These are phyloP conservation scores for Eucalyptus cloeziana DNA, from an alignment of 345 rosid species.

Conservation along the genomic window DNA sequence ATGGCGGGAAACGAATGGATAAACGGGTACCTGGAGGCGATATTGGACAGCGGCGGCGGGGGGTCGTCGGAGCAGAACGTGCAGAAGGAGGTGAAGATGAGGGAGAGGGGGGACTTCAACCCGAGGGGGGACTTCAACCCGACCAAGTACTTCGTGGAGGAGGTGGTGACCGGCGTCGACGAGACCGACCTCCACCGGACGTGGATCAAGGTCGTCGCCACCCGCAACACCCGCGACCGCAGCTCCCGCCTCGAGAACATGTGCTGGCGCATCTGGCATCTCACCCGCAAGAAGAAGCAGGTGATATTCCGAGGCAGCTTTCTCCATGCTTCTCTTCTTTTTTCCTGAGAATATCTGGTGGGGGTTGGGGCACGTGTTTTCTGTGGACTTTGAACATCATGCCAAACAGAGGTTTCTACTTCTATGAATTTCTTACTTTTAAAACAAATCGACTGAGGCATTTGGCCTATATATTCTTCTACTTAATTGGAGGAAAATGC, in stretches of 20 bases:
- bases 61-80: conserved; percentile 35
- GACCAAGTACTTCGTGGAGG: conserved; percentile 86
- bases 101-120: conserved; percentile 53
- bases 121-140: conserved; percentile 79
- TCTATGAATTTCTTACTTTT: neutral
- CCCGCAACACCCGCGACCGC: conserved; percentile 87
- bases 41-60: conserved; percentile 63
- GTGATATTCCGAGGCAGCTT: conserved; percentile 4
- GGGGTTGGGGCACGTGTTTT: neutral
- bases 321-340: neutral
- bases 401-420: neutral
- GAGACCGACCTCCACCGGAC: conserved; percentile 85
- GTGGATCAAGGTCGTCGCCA: conserved; percentile 96
- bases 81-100: conserved; percentile 17
- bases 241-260: conserved; percentile 94
- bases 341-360: neutral
- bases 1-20: conserved; percentile 99
- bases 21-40: conserved; percentile 92
- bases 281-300: conserved; percentile 98
- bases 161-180: conserved; percentile 87
- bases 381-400: neutral
- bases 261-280: conserved; percentile 99
- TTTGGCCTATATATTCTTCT: neutral
- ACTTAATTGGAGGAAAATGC: neutral
- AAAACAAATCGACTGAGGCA: neutral